phyloP scores from a whole-genome alignment of 495 filamentous ascomycete genomes.

The Coniosporium apollinis region DNA sequence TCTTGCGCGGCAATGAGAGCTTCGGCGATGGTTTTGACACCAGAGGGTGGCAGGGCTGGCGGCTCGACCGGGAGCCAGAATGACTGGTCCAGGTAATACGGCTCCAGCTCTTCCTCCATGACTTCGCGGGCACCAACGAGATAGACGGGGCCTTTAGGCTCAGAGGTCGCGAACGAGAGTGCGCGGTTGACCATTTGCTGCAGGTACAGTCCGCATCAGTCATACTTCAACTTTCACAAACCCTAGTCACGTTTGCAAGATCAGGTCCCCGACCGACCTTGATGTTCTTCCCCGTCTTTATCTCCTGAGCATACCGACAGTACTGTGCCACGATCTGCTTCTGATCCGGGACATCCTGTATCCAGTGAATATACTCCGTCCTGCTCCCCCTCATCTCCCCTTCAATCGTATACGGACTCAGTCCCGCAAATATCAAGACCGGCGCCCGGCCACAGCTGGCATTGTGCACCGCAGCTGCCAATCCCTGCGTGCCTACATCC shows the following conservation, averaged over 20 bases:
- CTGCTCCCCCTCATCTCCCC: conserved; percentile 10
- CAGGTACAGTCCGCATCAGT: too few relatives aligned
- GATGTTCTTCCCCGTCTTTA: conserved; percentile 9
- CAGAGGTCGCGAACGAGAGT: conserved; percentile 7
- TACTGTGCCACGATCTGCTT: conserved; percentile 10
- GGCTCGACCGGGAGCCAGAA: conserved; percentile 7
- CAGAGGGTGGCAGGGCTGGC: conserved; percentile 5
- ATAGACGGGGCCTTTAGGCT: conserved; percentile 11
- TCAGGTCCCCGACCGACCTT: too few relatives aligned
- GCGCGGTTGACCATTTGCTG: conserved; percentile 11
- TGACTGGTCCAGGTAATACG: conserved; percentile 5
- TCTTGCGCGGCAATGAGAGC: conserved; percentile 8
- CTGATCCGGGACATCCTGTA: conserved; percentile 15
- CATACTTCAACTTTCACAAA: too few relatives aligned
- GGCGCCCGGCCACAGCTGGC: conserved; percentile 12
- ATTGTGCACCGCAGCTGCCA: conserved; percentile 13
- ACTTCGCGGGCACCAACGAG: conserved; percentile 7
- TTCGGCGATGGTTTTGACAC: conserved; percentile 5
- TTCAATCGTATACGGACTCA: conserved; percentile 12
- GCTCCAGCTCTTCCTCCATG: conserved; percentile 7
- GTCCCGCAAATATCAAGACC: conserved; percentile 16
- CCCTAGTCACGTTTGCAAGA: too few relatives aligned
- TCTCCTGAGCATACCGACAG: conserved; percentile 10
- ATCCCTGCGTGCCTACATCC: conserved; percentile 14
- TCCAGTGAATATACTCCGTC: conserved; percentile 16